Evolutionary conservation across 225 moss, liverwort and hornwort genomes (phyloP).

Genomic region (Pseudoscleropodium purum): DNA sequence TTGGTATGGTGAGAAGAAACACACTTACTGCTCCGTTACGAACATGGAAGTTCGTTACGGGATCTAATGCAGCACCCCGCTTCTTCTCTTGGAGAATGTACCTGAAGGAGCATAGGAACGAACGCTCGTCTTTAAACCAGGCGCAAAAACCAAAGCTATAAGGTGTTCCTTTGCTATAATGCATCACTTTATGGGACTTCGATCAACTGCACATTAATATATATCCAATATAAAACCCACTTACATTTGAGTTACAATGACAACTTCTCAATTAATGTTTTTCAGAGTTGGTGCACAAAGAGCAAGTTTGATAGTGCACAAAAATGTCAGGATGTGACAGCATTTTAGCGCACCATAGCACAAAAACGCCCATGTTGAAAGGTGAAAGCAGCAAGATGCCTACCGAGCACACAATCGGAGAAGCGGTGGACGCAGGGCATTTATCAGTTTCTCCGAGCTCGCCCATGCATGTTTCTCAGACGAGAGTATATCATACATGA

Average conservation of each 20-base stretch:
- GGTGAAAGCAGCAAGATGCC: neutral
- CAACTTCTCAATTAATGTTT: neutral
- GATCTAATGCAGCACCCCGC: conserved; percentile 77
- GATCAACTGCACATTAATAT: neutral
- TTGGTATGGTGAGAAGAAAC: neutral
- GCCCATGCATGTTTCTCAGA: conserved; percentile 61
- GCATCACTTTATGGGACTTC: neutral
- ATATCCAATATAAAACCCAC: neutral
- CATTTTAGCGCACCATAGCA: neutral
- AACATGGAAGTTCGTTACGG: conserved; percentile 81
- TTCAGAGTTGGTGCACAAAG: neutral
- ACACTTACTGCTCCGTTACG: conserved; percentile 85
- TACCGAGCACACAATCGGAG: conserved; percentile 80
- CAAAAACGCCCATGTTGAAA: neutral
- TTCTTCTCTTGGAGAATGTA: conserved; percentile 82
- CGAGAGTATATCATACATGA: conserved; percentile 50
- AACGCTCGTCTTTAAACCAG: neutral
- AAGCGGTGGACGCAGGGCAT: conserved; percentile 55
- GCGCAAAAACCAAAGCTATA: neutral
- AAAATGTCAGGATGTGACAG: neutral
- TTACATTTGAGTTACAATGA: neutral
- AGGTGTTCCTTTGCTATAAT: neutral
- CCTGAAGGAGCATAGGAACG: conserved; percentile 19
- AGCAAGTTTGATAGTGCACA: neutral
- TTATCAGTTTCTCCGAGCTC: conserved; percentile 32